Evolutionary conservation across 768 basidiomycete species (phyloP).

Genomic region (Macrolepiota albuminosa): DNA sequence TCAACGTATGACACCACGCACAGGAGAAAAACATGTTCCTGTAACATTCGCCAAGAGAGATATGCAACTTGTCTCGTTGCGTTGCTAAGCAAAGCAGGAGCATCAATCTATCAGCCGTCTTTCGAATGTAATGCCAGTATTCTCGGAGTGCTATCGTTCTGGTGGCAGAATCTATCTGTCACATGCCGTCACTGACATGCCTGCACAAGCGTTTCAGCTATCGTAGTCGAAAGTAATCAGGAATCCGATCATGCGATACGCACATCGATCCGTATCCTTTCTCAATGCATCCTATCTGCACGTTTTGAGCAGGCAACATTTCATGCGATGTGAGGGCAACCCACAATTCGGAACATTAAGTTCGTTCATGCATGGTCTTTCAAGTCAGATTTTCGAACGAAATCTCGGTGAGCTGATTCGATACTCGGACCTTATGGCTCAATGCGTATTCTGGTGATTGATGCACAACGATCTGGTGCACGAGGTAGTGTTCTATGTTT

Average conservation of each 20-base stretch:
- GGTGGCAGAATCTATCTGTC: neutral
- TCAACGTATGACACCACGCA: neutral
- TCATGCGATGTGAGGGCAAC: neutral
- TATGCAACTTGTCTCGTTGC: neutral
- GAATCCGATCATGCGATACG: neutral
- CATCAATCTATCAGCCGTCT: neutral
- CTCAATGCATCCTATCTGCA: neutral
- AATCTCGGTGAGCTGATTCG: neutral
- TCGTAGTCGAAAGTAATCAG: neutral
- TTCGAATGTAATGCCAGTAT: neutral
- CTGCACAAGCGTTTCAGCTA: neutral
- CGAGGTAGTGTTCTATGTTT: constrained; percentile 1
- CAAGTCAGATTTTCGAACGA: neutral
- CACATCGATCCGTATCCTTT: too few species aligned
- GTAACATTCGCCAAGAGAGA: neutral
- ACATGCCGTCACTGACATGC: neutral
- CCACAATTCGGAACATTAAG: neutral
- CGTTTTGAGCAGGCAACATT: neutral
- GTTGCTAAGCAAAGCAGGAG: neutral
- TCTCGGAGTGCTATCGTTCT: neutral
- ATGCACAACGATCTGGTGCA: neutral
- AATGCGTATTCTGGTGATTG: neutral
- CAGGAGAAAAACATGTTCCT: neutral
- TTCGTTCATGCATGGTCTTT: neutral
- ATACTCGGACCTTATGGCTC: neutral